phyloP scores from a whole-genome alignment of 768 basidiomycete genomes.

The Auricularia cornea region DNA sequence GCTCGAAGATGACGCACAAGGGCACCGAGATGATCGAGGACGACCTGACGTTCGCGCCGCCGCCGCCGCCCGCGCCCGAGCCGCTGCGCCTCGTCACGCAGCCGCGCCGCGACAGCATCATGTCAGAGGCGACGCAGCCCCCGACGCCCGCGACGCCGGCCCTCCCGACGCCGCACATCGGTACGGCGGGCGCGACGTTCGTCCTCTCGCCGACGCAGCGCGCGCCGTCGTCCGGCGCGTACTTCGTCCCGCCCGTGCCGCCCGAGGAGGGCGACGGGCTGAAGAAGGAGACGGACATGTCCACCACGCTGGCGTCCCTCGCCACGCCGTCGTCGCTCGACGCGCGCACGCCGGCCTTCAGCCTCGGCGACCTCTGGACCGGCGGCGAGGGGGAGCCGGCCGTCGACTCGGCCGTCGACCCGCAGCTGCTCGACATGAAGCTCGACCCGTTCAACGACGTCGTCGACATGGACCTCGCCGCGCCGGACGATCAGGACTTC shows the following conservation, averaged over 20 bases:
- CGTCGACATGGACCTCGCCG: slow-evolving; percentile 28
- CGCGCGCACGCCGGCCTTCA: not conserved
- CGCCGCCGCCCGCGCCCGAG: not conserved
- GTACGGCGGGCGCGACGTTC: not conserved
- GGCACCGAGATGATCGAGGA: slow-evolving; percentile 87
- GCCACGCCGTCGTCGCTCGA: not conserved
- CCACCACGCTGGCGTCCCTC: not conserved
- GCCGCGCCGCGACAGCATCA: not conserved
- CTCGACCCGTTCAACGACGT: slow-evolving; percentile 26
- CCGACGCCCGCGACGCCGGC: not conserved
- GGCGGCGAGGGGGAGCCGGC: not conserved
- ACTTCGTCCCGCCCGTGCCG: not conserved
- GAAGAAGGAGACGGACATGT: not conserved
- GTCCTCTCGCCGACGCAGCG: not conserved
- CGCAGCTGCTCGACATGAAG: slow-evolving; percentile 26
- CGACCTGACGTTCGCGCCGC: slow-evolving; percentile 25
- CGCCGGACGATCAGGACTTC: slow-evolving; percentile 57
- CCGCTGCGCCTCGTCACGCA: not conserved
- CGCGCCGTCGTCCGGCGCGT: not conserved
- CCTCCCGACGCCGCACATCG: not conserved
- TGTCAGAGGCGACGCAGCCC: not conserved
- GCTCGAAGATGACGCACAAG: slow-evolving; percentile 89
- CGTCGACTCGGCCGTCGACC: slow-evolving; percentile 24
- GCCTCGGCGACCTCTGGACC: not conserved
- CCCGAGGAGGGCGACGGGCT: not conserved